Conservation (phyloP, 345 rosid genomes). For the Salix arbutifolia region DNA sequence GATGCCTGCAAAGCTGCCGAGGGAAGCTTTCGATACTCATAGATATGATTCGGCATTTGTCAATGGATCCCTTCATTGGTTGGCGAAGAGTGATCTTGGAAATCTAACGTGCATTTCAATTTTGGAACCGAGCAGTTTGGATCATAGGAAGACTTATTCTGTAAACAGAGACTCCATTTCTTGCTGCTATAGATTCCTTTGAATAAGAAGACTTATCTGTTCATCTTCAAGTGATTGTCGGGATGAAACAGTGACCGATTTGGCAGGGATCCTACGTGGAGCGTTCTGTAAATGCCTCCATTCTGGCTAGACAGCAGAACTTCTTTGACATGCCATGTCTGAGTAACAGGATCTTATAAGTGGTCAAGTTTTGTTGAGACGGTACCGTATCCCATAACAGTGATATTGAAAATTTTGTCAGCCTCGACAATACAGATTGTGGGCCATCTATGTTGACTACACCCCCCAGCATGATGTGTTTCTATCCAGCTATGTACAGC, state of each 20-base stretch:
- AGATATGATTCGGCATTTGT: not conserved
- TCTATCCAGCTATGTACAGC: not conserved
- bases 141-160: not conserved
- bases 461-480: not conserved
- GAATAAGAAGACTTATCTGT: no score
- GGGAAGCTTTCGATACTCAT: not conserved
- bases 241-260: not conserved
- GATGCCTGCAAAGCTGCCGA: no score
- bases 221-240: no score
- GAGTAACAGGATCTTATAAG: not conserved
- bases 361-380: not conserved
- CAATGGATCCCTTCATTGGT: not conserved
- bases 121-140: not conserved
- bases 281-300: not conserved
- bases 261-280: not conserved
- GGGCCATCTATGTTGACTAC: not conserved
- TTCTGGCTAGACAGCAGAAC: not conserved
- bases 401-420: not conserved
- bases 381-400: not conserved
- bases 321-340: conserved; percentile 4
- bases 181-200: not conserved
- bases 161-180: not conserved
- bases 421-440: not conserved
- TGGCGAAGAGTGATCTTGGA: not conserved
- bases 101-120: not conserved